phyloP scores from a whole-genome alignment of 257 asterid species.

The Penstemon davidsonii region DNA sequence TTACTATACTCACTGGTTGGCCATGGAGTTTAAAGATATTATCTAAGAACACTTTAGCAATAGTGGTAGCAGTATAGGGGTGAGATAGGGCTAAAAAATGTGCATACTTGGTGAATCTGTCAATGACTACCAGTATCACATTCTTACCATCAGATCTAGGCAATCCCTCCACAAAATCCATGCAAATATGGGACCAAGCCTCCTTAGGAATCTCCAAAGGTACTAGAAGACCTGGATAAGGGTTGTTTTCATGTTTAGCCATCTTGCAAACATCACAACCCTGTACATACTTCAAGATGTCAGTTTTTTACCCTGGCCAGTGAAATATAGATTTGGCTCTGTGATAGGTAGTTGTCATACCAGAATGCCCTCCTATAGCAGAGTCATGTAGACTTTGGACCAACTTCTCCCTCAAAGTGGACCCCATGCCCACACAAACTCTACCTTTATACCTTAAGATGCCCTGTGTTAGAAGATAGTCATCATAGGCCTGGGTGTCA shows the following conservation, averaged over 20 bases:
- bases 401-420: neutral
- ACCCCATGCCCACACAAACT: neutral
- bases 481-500: fast-evolving
- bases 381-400: neutral
- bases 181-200: too few species aligned
- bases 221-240: neutral
- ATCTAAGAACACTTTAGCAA: neutral
- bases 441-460: neutral
- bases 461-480: neutral
- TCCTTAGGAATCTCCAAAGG: neutral
- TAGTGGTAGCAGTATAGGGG: neutral
- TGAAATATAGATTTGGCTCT: neutral
- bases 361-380: neutral
- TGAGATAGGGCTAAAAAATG: neutral
- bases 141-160: too few species aligned
- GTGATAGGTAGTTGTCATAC: neutral
- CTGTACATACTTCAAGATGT: too few species aligned
- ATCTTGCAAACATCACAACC: neutral
- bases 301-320: neutral
- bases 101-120: too few species aligned
- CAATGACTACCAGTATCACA: too few species aligned
- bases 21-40: conserved; percentile 3
- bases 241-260: neutral
- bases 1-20: neutral
- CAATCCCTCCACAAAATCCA: too few species aligned